Evolutionary conservation across 345 rosid genomes (phyloP).

Genomic region (Cardamine resedifolia): DNA sequence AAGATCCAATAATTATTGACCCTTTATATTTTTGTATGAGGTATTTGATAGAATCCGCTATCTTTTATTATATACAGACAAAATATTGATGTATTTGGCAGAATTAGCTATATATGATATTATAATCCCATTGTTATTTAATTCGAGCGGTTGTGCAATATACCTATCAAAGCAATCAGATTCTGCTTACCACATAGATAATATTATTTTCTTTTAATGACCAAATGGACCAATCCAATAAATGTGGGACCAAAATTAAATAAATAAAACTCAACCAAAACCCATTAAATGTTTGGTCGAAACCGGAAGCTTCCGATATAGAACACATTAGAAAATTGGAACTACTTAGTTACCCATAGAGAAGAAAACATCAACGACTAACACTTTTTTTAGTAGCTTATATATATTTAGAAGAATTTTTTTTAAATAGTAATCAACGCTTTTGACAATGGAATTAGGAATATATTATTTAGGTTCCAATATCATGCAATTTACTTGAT

Average conservation of each 20-base stretch:
- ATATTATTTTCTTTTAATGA: conserved; percentile 2
- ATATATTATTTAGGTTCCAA: neutral
- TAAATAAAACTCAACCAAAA: neutral
- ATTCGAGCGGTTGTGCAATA: conserved; percentile 33
- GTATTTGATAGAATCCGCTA: conserved; percentile 8
- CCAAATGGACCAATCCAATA: conserved; percentile 22
- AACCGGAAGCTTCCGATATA: conserved; percentile 18
- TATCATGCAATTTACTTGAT: neutral
- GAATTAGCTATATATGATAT: neutral
- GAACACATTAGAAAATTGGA: neutral
- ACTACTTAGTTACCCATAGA: neutral
- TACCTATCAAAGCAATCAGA: conserved; percentile 30
- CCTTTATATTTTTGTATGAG: neutral
- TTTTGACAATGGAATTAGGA: neutral
- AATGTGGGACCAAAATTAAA: conserved; percentile 24
- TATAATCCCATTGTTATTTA: conserved; percentile 18
- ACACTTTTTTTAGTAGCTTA: neutral
- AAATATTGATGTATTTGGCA: conserved; percentile 22
- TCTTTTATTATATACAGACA: neutral
- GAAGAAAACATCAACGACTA: neutral
- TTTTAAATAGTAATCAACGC: no score
- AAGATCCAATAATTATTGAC: conserved; percentile 10
- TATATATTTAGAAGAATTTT: no score
- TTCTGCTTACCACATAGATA: conserved; percentile 33
- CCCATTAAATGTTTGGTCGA: conserved; percentile 24